Evolutionary conservation across 2,329 filamentous ascomycete genomes (phyloP).

Genomic region (Penicillium sp.): DNA sequence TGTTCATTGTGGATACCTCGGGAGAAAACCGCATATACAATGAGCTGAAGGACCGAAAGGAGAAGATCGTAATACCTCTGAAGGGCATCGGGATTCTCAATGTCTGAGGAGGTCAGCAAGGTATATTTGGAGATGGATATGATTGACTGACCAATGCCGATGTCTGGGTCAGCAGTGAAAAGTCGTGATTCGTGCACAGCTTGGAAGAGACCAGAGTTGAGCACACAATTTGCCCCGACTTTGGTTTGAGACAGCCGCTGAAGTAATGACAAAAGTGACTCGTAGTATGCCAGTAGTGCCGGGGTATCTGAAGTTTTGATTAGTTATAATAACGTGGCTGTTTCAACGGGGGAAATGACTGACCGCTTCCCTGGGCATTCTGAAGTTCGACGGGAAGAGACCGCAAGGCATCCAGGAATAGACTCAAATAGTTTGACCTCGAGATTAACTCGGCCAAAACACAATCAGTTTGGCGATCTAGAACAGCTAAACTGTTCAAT

Average conservation of each 20-base stretch:
- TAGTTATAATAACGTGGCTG: not conserved
- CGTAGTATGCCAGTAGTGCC: constrained; percentile 59
- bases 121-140: constrained; percentile 1
- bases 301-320: constrained; percentile 49
- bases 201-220: constrained; percentile 85
- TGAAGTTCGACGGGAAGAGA: constrained; percentile 72
- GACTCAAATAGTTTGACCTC: constrained; percentile 84
- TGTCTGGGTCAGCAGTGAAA: constrained; percentile 86
- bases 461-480: constrained; percentile 71
- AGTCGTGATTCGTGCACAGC: constrained; percentile 78
- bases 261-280: constrained; percentile 78
- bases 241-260: constrained; percentile 81
- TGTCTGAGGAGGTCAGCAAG: constrained; percentile 48
- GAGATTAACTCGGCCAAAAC: constrained; percentile 76
- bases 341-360: constrained; percentile 24
- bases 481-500: constrained; percentile 72
- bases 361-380: constrained; percentile 58
- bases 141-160: constrained; percentile 64
- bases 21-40: constrained; percentile 77
- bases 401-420: constrained; percentile 85
- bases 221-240: constrained; percentile 78
- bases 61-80: constrained; percentile 83
- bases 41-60: constrained; percentile 74
- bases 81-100: constrained; percentile 68
- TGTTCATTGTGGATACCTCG: constrained; percentile 77